phyloP scores from a whole-genome alignment of 2,329 filamentous ascomycete species.

The Arthrobotrys iridis region DNA sequence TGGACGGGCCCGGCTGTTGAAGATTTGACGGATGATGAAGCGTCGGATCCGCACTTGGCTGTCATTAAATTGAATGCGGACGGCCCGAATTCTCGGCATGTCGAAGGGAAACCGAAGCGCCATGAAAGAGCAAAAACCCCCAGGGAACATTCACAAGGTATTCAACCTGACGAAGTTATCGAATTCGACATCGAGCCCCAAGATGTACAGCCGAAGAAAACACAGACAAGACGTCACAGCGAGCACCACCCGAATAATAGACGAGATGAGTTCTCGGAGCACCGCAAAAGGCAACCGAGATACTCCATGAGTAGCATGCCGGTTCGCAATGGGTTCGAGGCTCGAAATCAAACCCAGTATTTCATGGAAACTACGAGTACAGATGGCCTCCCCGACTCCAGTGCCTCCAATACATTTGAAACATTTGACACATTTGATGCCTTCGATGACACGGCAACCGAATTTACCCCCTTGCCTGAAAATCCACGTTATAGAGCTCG shows the following conservation, averaged over 20 bases:
- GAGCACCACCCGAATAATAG: conserved; percentile 4
- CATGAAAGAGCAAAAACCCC: background rate
- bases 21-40: conserved; percentile 20
- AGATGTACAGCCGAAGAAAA: background rate
- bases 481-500: conserved; percentile 36
- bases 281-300: conserved; percentile 23
- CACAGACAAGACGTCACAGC: conserved; percentile 15
- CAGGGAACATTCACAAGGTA: conserved; percentile 17
- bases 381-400: conserved; percentile 40
- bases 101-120: background rate
- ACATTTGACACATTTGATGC: conserved; percentile 18
- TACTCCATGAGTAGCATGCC: conserved; percentile 35
- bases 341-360: conserved; percentile 35
- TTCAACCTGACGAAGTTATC: conserved; percentile 50
- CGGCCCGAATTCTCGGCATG: background rate
- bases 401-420: conserved; percentile 19
- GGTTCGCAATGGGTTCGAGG: conserved; percentile 6
- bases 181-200: conserved; percentile 24
- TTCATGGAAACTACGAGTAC: conserved; percentile 53
- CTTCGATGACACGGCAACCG: conserved; percentile 38
- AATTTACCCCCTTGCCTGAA: conserved; percentile 26
- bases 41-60: conserved; percentile 12
- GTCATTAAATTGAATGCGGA: conserved; percentile 18
- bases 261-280: conserved; percentile 20
- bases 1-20: conserved; percentile 34